Evolutionary conservation across 2,329 filamentous ascomycete genomes (phyloP), one percentile per base, ranked within the genome.

Genomic region (Hortaea sp.): DNA sequence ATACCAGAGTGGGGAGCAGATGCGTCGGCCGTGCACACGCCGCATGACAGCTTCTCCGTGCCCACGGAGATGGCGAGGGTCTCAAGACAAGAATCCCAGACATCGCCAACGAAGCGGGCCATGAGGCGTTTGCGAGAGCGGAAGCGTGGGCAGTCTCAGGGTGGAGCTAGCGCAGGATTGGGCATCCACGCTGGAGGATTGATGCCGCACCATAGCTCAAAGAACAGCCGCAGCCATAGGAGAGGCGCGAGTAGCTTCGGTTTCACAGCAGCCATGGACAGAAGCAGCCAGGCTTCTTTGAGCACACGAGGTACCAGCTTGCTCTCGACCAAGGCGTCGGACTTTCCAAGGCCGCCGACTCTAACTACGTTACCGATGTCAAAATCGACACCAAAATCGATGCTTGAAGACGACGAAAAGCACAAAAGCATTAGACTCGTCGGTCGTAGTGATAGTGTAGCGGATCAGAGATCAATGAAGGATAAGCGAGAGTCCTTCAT

Each of bases 401-500:
- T 57, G 2, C 57, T 60, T 5, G 62, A 52, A 5, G 59, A 59
- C 34, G 42, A 47, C 5, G 46, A 48, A 1, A 66, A 66, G 29
- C 59, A 62, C 7, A 58, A 54, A 37, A 70, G 65, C 51, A 65
- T 72, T 29, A 63, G 69, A 1, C 50, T 69, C 7, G 66, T 71
- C 2, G 48, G 50, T 20, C 53, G 64, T 51, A 53, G 60, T 45
- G 63, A 65, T 38, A 68, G 63, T 45, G 50, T 63, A 12, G 44
- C 55, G 2, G 69, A 71, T 46, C 55, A 56, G 5, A 57, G 67
- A 5, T 58, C 65, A 1, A 46, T 69, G 5, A 59, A 66, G 34
- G 66, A 69, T 30, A 69, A 67, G 47, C 63, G 69, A 5, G 59
- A 63, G 43, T 69, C 65, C 10, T 71, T 66, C 52, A 66, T 70